These are phyloP conservation scores for Diaporthe capsici DNA, from an alignment of 2,329 filamentous ascomycete genomes.

Conservation along the genomic window DNA sequence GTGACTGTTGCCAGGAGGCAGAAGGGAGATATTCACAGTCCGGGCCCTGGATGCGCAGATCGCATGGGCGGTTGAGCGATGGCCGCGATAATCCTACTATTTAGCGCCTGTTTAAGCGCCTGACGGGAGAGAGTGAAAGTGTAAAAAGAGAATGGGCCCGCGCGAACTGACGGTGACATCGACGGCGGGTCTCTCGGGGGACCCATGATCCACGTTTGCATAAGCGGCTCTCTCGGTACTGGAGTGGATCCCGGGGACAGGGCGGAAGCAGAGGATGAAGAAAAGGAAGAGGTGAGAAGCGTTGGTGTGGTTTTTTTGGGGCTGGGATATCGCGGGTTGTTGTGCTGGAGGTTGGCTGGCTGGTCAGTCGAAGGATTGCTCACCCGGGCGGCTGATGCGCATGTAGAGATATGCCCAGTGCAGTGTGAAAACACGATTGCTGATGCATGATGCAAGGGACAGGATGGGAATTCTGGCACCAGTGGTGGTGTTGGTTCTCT, in stretches of 20 bases:
- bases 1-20: background rate
- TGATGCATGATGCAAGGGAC: background rate
- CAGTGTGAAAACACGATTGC: background rate
- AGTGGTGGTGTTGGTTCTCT: background rate
- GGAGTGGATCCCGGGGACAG: slow-evolving; percentile 18
- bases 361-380: background rate
- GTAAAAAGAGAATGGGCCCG: slow-evolving; percentile 20
- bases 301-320: background rate
- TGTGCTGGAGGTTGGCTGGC: background rate
- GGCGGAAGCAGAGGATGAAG: background rate
- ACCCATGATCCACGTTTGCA: slow-evolving; percentile 9
- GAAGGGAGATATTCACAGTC: background rate
- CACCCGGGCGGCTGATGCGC: slow-evolving; percentile 4
- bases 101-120: slow-evolving; percentile 25
- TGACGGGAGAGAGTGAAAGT: slow-evolving; percentile 4
- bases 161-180: slow-evolving; percentile 8
- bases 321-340: background rate
- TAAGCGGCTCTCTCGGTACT: slow-evolving; percentile 26
- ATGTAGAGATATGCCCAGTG: slow-evolving; percentile 9
- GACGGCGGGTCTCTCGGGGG: slow-evolving; percentile 8
- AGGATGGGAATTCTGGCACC: background rate
- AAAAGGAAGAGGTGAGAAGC: background rate
- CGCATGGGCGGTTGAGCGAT: background rate
- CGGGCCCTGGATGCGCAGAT: background rate
- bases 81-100: background rate